These are phyloP conservation scores for Rutidosis leptorrhynchoides DNA, from an alignment of 129 eudicot genomes.

Conservation along the genomic window DNA sequence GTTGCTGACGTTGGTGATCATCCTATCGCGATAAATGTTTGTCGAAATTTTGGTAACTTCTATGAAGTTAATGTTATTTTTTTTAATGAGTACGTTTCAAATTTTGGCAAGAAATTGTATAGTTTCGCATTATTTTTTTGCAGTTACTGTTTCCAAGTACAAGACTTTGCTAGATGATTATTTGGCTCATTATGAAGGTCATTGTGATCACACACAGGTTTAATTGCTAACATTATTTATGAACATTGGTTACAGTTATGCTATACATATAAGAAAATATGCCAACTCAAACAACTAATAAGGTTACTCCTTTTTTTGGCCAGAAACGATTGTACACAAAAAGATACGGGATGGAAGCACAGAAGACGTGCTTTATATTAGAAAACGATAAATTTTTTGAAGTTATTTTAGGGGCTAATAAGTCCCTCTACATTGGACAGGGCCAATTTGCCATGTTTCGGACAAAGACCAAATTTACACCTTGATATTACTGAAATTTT, in stretches of 20 bases:
- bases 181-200: slow-evolving; percentile 66
- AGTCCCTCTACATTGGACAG: no score
- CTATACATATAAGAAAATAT: no score
- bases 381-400: not conserved
- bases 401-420: not conserved
- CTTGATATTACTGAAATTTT: not conserved
- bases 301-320: not conserved
- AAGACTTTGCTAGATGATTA: slow-evolving; percentile 60
- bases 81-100: slow-evolving; percentile 14
- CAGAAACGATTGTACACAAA: not conserved
- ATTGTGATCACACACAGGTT: slow-evolving; percentile 82
- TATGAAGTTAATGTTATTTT: not conserved
- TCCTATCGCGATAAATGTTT: slow-evolving; percentile 73
- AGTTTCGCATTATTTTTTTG: not conserved
- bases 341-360: no score
- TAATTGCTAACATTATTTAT: not conserved
- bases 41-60: slow-evolving; percentile 49
- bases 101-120: not conserved
- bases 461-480: not conserved
- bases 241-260: no score
- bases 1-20: slow-evolving; percentile 82
- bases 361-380: not conserved
- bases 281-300: not conserved
- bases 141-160: slow-evolving; percentile 48
- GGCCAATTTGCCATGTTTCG: not conserved